Base-by-base conservation (phyloP, 768 basidiomycete species). In the Grammothele lineata region DNA sequence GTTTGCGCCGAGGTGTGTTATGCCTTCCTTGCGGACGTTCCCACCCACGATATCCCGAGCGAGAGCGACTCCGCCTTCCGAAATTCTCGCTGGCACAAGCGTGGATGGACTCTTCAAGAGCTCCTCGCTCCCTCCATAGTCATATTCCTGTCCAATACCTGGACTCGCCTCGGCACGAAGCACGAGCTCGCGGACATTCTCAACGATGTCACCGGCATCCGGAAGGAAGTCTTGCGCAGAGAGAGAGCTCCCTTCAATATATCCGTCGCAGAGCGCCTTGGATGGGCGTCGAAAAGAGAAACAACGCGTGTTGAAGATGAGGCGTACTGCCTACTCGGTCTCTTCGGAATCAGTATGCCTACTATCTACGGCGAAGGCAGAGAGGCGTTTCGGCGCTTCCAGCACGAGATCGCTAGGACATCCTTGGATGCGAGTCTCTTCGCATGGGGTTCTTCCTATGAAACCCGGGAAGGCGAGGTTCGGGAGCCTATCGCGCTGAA, bases 31-130 rank as follows among this genome's bases (percentile, higher is more conserved):
- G 12, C 10, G 23, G 47, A 48, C 34, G 47, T 48, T 24, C 26
- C 3, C 14, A 19, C 5, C 8, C 25, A 24, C 4, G 24, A 42
- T 7, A 39, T 42, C 21, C 23, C 24, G 6, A 18, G 12, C 11
- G 26, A 4, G 2, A 15, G 8, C 4, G 34, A 22, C 21, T 37
- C 47, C 2, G n/a, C 40, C 3, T 48, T 48, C 30, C 36, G 47
- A 9, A 11, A 12, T 9, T 40, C 36, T 19, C 27, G 32, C 2
- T 50, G 43, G 43, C 43, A 39, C 43, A 50, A 30, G 15, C 48
- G 43, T 9, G 37, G 48, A 1, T 50, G 48, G 48, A 50, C 48
- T 2, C 48, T 50, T 1, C 43, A 50, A 33, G 43, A 50, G 25
- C 43, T 50, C 25, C 18, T 50, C 1, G 48, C 48, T 10, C 33